Base-by-base conservation (phyloP, 306 rosid genomes). In the Prunus mongolica region DNA sequence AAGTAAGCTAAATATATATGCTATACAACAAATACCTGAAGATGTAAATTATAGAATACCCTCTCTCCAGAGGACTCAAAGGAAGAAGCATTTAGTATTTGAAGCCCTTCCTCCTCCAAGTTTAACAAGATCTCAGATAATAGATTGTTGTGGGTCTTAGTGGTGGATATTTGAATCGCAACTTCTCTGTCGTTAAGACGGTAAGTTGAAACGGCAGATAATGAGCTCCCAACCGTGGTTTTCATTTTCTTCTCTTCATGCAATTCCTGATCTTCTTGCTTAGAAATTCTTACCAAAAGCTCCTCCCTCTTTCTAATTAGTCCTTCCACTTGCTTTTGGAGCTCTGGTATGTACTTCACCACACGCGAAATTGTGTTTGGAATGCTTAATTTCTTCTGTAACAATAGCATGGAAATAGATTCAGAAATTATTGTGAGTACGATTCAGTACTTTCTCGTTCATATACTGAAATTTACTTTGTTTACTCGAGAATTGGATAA, bases 331-430 rank as follows among this genome's bases (percentile, higher is more conserved):
- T 93, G 88, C 34, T 82, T 72, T 18, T 87, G 88, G 14, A 93
- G 80, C 73, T 89, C 91, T 2, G 94, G 96, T 67, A 93, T 82
- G 86, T 89, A 90, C 6, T 82, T 87, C 28, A 90, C 28, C 4
- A 82, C 95, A 16, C 78, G 76, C 0, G 93, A 85, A 77, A 91
- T 81, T 69, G 91, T 89, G 2, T 83, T 73, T 0, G 95, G 98
- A 63, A 84, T 85, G 80, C 95, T 93, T 67, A 91, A 51, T 41
- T 82, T 89, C 77, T 85, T 89, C 98, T 89, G 82, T 69, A 77
- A 51, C 0, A 34, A 27, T 25, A 8, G 28, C n/a, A 25, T 25
- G 41, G 1, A 24, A 34, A 14, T 25, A 38, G 2, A 2, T 27
- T 22, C 32, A 12, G 9, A 13, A 4, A 4, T 5, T 2, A 5